Conservation (phyloP, 768 basidiomycete species). For the Kwoniella mangroviensis region DNA sequence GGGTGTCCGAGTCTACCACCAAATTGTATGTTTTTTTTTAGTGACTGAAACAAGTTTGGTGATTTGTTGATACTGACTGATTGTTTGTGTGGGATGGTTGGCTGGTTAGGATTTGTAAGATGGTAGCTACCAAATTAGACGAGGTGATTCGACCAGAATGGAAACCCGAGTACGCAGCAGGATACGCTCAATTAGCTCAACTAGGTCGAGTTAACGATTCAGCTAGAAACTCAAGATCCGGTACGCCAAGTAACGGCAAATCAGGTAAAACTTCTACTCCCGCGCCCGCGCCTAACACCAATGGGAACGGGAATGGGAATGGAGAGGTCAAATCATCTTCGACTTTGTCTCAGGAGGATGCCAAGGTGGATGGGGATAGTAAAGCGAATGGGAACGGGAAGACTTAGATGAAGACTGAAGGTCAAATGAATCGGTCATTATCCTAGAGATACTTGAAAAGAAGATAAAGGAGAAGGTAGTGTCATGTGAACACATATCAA, state of each 20-base stretch:
- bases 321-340: neutral
- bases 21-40: constrained; percentile 62
- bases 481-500: too few species aligned
- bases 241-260: constrained; percentile 22
- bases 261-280: neutral
- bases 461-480: too few species aligned
- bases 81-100: too few species aligned
- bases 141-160: constrained; percentile 52
- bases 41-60: too few species aligned
- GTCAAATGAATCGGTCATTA: too few species aligned
- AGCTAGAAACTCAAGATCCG: constrained; percentile 24
- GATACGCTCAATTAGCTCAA: constrained; percentile 32
- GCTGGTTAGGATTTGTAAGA: constrained; percentile 42
- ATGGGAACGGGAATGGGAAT: constrained; percentile 3
- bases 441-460: too few species aligned
- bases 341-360: neutral
- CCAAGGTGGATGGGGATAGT: neutral
- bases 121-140: constrained; percentile 43
- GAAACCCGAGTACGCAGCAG: constrained; percentile 36
- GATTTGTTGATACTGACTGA: neutral
- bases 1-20: constrained; percentile 94
- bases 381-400: constrained; percentile 1
- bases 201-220: constrained; percentile 33
- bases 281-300: neutral
- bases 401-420: neutral